Evolutionary conservation across 257 asterid genomes (phyloP).

Genomic region (Solanum tacnaense): DNA sequence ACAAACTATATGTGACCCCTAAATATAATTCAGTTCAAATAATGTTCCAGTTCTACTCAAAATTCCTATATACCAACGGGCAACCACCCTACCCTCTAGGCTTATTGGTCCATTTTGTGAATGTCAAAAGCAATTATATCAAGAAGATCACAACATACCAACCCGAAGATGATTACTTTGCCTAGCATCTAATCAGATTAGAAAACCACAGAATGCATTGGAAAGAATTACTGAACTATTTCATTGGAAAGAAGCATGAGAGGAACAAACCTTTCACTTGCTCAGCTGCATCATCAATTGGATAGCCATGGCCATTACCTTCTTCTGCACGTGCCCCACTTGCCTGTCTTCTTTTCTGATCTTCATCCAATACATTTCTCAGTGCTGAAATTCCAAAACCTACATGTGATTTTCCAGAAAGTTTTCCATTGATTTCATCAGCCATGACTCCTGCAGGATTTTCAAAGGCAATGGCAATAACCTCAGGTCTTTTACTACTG

Average conservation of each 20-base stretch:
- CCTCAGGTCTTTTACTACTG: slow-evolving; percentile 92
- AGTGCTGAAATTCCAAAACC: slow-evolving; percentile 37
- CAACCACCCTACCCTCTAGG: not conserved
- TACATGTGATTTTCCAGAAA: slow-evolving; percentile 48
- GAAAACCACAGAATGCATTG: not conserved
- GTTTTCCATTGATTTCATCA: slow-evolving; percentile 65
- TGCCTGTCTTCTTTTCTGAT: slow-evolving; percentile 27
- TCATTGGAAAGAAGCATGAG: slow-evolving; percentile 3
- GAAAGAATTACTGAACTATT: not conserved
- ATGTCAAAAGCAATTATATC: not conserved
- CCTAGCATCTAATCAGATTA: not conserved
- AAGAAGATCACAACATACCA: not conserved
- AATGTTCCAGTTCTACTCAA: not conserved
- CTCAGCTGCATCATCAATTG: slow-evolving; percentile 21
- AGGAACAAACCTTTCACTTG: slow-evolving; percentile 44
- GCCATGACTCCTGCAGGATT: slow-evolving; percentile 78
- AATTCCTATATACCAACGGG: not conserved
- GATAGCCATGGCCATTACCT: slow-evolving; percentile 19
- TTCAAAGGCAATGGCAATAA: slow-evolving; percentile 77
- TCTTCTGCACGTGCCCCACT: slow-evolving; percentile 38
- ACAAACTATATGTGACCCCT: not conserved
- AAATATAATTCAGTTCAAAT: not conserved
- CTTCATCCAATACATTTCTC: slow-evolving; percentile 52
- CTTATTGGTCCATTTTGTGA: not conserved
- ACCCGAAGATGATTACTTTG: not conserved